phyloP scores from a whole-genome alignment of 2,329 filamentous ascomycete genomes.

The Colletotrichum navitas region DNA sequence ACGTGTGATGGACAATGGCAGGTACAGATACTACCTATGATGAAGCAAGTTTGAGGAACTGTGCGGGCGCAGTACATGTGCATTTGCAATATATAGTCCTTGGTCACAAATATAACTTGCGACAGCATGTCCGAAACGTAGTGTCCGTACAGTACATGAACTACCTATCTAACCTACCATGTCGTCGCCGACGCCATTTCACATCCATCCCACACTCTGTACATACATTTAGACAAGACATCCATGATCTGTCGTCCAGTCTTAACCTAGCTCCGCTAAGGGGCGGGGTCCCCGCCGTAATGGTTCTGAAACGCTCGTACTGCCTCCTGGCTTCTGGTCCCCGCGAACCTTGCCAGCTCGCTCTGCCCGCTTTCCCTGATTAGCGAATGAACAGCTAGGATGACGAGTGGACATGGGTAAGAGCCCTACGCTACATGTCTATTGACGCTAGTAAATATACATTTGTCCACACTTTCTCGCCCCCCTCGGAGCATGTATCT shows the following conservation, averaged over 20 bases:
- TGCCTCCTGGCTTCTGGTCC: constrained; percentile 26
- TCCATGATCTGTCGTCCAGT: constrained; percentile 21
- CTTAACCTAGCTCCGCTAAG: constrained; percentile 29
- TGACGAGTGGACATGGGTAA: background rate
- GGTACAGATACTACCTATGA: background rate
- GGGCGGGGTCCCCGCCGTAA: constrained; percentile 21
- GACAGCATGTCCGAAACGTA: too few species aligned
- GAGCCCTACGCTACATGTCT: background rate
- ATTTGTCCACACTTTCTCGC: background rate
- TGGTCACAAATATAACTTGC: background rate
- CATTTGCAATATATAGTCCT: background rate
- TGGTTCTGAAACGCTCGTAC: constrained; percentile 39
- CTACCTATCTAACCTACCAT: background rate
- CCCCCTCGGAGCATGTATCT: constrained; percentile 4
- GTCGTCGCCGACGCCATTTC: background rate
- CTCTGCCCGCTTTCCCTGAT: constrained; percentile 28
- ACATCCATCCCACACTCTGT: background rate
- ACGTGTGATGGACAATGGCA: background rate
- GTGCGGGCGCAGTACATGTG: background rate
- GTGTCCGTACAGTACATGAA: background rate
- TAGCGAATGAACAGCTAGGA: constrained; percentile 34
- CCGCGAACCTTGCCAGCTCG: constrained; percentile 32
- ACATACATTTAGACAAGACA: background rate
- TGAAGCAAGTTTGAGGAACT: background rate
- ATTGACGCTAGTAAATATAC: background rate